These are phyloP conservation scores for Tolypocladium album DNA, from an alignment of 2,329 filamentous ascomycete species.

Conservation along the genomic window DNA sequence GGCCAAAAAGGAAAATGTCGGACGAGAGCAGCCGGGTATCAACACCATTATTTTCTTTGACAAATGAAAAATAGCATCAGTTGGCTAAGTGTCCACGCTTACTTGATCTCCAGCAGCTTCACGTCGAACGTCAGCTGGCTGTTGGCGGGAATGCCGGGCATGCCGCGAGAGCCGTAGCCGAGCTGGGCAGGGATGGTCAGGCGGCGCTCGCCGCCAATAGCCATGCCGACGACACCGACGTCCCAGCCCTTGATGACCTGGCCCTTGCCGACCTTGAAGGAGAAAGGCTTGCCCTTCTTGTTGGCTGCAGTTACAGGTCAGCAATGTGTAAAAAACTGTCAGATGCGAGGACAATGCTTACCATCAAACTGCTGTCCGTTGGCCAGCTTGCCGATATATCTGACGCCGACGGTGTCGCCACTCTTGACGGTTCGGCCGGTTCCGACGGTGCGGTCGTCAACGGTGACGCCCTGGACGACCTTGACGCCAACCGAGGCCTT, in stretches of 20 bases:
- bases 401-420: conserved; percentile 83
- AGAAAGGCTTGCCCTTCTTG: conserved; percentile 97
- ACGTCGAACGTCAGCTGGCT: conserved; percentile 87
- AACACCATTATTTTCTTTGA: background rate
- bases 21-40: conserved; percentile 3
- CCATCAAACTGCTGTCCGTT: conserved; percentile 93
- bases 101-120: conserved; percentile 77
- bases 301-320: conserved; percentile 50
- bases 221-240: conserved; percentile 85
- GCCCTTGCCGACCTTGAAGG: conserved; percentile 85
- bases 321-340: background rate
- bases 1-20: background rate
- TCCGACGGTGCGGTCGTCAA: conserved; percentile 93
- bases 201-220: conserved; percentile 84
- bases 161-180: conserved; percentile 77
- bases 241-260: conserved; percentile 99
- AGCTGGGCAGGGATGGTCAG: conserved; percentile 79
- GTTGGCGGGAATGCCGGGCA: conserved; percentile 83
- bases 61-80: background rate
- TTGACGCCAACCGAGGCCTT: conserved; percentile 56
- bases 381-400: conserved; percentile 95
- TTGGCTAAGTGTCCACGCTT: conserved; percentile 20
- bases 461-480: conserved; percentile 75
- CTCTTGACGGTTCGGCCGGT: conserved; percentile 78
- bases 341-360: conserved; percentile 35